These are phyloP conservation scores for Ormosia emarginata DNA, from an alignment of 306 rosid species.

Conservation along the genomic window DNA sequence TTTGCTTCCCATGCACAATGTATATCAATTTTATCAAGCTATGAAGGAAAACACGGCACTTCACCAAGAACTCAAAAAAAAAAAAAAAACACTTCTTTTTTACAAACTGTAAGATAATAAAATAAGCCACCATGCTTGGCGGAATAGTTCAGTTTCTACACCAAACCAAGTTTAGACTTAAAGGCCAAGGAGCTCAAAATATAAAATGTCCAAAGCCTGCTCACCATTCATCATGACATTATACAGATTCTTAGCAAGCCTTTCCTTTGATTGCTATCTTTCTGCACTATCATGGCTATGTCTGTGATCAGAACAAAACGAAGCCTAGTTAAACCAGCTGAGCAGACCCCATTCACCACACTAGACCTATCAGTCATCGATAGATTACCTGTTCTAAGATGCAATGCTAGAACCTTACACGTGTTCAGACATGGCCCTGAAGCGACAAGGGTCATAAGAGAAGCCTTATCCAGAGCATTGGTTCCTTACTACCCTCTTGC, in stretches of 20 bases:
- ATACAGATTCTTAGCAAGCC: neutral
- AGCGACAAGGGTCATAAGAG: constrained; percentile 43
- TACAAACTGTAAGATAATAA: neutral
- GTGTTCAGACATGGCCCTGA: constrained; percentile 55
- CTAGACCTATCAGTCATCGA: constrained; percentile 61
- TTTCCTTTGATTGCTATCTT: neutral
- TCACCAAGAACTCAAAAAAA: neutral
- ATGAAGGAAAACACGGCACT: neutral
- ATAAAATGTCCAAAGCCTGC: neutral
- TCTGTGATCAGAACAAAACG: constrained; percentile 42
- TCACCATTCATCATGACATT: neutral
- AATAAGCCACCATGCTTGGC: neutral
- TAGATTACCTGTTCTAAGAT: constrained; percentile 47
- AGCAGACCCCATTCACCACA: constrained; percentile 38
- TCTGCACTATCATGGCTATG: constrained; percentile 26
- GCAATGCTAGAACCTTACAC: constrained; percentile 68
- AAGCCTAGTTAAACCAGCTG: constrained; percentile 44
- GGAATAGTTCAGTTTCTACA: constrained; percentile 13
- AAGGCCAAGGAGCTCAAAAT: constrained; percentile 35
- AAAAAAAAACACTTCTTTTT: neutral
- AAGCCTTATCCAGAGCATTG: constrained; percentile 65
- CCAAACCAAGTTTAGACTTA: constrained; percentile 47
- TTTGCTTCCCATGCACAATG: too few relatives aligned
- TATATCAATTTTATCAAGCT: neutral
- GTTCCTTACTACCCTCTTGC: constrained; percentile 82